Percentiles rank a stretch among this genome's conserved stretches.
These are phyloP conservation scores for Ceratobasidium sp. DNA, from an alignment of 1,284 basidiomycete genomes.

Conservation along the genomic window DNA sequence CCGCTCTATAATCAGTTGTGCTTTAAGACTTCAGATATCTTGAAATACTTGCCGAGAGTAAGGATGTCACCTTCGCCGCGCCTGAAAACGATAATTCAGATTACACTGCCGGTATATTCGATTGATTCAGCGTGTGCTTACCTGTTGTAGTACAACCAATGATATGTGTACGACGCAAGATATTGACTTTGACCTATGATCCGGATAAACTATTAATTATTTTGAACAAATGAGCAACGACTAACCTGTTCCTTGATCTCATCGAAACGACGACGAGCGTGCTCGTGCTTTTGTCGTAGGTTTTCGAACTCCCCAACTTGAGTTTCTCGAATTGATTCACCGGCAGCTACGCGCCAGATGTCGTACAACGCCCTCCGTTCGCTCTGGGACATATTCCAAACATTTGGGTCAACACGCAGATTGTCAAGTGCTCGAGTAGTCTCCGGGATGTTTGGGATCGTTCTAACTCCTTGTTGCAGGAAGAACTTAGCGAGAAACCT, in stretches of 20 bases:
- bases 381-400: conserved; percentile 42
- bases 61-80: conserved; percentile 47
- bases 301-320: conserved; percentile 56
- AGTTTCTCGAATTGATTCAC: conserved; percentile 50
- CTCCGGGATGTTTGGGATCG: conserved; percentile 10
- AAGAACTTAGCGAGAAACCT: neutral
- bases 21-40: neutral
- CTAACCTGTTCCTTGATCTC: conserved; percentile 57
- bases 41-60: conserved; percentile 45
- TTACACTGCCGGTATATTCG: neutral
- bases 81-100: conserved; percentile 25
- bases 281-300: conserved; percentile 53
- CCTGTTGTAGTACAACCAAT: conserved; percentile 50
- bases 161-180: conserved; percentile 44
- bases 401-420: conserved; percentile 13
- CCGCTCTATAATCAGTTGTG: neutral
- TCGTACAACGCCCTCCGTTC: conserved; percentile 40
- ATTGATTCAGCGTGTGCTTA: neutral
- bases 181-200: conserved; percentile 40
- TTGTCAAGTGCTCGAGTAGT: conserved; percentile 29
- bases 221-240: neutral
- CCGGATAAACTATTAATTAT: neutral
- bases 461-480: neutral
- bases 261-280: conserved; percentile 48
- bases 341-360: conserved; percentile 33